Base-by-base conservation (phyloP, 2,329 filamentous ascomycete species). In the Nemania abortiva region DNA sequence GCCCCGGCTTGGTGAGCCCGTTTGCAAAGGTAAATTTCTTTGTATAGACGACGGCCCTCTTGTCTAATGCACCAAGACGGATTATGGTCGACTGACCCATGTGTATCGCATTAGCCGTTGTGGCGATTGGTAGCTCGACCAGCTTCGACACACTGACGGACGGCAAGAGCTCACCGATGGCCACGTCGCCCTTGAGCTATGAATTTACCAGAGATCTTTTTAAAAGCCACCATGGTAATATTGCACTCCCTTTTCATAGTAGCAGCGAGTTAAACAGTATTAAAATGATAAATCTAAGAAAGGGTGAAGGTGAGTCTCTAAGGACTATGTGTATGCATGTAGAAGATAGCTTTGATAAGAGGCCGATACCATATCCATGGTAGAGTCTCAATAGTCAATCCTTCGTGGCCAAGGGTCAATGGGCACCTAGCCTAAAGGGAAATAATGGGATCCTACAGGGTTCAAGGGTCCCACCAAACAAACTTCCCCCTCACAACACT, bases 391-490 rank as follows among this genome's bases (percentile, higher is more conserved):
- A 13, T 27, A 11, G 22, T 9, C 47, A 56, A 56, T 56, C 29
- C 31, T 42, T 24, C 31, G 53, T 37, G 7, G 24, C 29, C 29
- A n/a, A 4, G 52, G 52, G 29, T 34, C 27, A n/a, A 55, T 37
- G 52, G 9, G n/a, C 10, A 42, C 15, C 20, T 15, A 10, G 37
- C 6, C 39, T 58, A 5, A 29, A 56, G 20, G 55, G 27, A 56
- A 56, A 56, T 42, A 34, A 57, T 20, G 29, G 22, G 22, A 39
- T 47, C 18, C 55, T 47, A 31, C 55, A 58, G 55, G 55, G 55
- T 13, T 47, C 7, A 47, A 58, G 15, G 15, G 39, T 47, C 55
- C 39, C 39, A 49, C 39, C 55, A 58, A 13, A 45, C 55, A 57
- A 20, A n/a, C 20, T n/a, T 37, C 20, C 27, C 15, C 39, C 31